Percentiles rank a stretch among this genome's conserved stretches.
Evolutionary conservation across 139 green algal genomes (phyloP).

Genomic region (Eudorina sp.): DNA sequence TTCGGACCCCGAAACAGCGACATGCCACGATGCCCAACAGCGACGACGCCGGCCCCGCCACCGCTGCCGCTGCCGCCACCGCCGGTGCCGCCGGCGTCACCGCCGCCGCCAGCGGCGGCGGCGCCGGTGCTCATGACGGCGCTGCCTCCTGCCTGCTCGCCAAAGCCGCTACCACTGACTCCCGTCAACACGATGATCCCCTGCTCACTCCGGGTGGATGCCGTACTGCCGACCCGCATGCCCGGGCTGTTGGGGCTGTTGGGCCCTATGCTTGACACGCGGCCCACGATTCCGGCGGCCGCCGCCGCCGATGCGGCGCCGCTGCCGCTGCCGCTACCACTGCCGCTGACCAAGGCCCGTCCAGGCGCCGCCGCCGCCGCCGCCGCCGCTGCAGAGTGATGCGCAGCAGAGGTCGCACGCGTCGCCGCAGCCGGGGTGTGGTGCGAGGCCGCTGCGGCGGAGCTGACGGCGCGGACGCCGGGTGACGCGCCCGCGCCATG

Average conservation of each 20-base stretch:
- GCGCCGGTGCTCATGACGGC: no score
- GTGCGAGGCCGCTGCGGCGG: no score
- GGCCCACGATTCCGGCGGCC: neutral
- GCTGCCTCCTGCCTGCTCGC: neutral
- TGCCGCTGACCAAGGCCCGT: neutral
- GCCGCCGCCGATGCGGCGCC: neutral
- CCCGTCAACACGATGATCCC: constrained; percentile 32
- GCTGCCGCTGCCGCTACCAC: constrained; percentile 2
- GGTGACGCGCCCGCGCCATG: no score
- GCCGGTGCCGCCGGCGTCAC: neutral
- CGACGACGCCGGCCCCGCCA: neutral
- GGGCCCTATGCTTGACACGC: neutral
- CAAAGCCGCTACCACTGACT: neutral
- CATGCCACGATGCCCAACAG: neutral
- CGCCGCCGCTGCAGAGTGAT: no score
- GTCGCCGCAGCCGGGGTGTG: no score
- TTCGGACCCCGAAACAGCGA: neutral
- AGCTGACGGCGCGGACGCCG: no score
- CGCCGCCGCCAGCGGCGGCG: neutral
- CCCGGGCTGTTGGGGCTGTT: neutral
- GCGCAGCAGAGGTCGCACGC: no score
- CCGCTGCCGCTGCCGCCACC: neutral
- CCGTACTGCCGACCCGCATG: neutral
- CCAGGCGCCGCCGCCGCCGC: no score
- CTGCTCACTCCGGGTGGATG: constrained; percentile 16